Evolutionary conservation across 2,329 filamentous ascomycete genomes (phyloP), one percentile per base, ranked within the genome.

Genomic region (Huntiella decipiens): DNA sequence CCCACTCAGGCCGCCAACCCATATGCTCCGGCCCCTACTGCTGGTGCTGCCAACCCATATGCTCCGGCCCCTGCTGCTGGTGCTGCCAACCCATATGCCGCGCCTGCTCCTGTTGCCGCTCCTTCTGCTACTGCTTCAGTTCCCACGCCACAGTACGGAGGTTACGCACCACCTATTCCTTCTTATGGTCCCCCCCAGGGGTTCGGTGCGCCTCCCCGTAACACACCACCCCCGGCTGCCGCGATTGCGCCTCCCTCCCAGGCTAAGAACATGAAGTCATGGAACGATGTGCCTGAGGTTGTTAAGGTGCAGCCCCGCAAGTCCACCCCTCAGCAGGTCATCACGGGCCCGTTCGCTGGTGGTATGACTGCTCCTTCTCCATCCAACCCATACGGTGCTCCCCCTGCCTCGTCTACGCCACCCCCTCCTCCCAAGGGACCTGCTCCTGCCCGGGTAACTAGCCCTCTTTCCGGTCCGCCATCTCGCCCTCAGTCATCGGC

Each of bases 251-350:
- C 85, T 16, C 75, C 83, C 13, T 74, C 82, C 7, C 77, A 75
- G 56, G 67, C 74, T 48, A 79, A 77, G 56, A 79, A 81, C 52
- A 78, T 79, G 52, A 74, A 79, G 22, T 81, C 82, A 54, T 98
- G 91, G 91, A 98, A 98, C 54, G 91, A 98, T 60, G 80, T 92
- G 44, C 91, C 91, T 1, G 73, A 94, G 55, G 82, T 96, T 39
- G 70, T 74, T 39, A 84, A 88, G 65, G 66, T 72, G n/a, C 71
- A 74, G 11, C 71, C 79, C 16, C 77, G 87, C 53, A 75, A 79
- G 57, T 13, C 47, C 5, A 46, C 44, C 16, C 70, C 70, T 39
- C 95, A 88, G 1, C 85, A 87, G 2, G 73, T 76, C 44, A 75
- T 86, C 43, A 74, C 70, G n/a, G 75, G 82, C 13, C 83, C 85